Conservation (phyloP, 495 filamentous ascomycete species). For the Penicillium cinerascens region DNA sequence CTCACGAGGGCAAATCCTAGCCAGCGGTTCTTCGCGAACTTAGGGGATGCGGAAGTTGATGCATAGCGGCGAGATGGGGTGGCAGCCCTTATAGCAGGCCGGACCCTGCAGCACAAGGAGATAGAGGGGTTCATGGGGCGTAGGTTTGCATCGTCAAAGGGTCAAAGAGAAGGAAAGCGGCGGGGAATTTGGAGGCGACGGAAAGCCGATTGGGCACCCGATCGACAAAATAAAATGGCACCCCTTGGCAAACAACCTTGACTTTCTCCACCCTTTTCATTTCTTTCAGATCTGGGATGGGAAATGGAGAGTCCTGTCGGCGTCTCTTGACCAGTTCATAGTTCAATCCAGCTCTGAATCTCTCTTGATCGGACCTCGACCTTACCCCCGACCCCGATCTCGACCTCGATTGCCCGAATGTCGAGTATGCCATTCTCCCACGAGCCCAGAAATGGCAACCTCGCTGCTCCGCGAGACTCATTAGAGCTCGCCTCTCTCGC, state of each 20-base stretch:
- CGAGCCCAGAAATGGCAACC: constrained; percentile 27
- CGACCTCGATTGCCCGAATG: constrained; percentile 21
- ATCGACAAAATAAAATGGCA: constrained; percentile 17
- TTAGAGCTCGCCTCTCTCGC: constrained; percentile 95
- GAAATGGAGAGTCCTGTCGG: constrained; percentile 20
- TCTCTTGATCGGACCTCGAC: background rate
- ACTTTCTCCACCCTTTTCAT: constrained; percentile 1
- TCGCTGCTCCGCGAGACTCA: constrained; percentile 68
- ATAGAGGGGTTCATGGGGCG: constrained; percentile 30
- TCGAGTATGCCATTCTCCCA: constrained; percentile 32
- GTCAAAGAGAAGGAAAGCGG: constrained; percentile 7
- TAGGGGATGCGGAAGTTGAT: constrained; percentile 21
- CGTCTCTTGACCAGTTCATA: constrained; percentile 10
- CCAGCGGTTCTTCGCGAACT: constrained; percentile 33
- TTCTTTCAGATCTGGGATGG: constrained; percentile 2
- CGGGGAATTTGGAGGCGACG: constrained; percentile 18
- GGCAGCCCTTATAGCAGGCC: constrained; percentile 5
- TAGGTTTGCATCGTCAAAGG: background rate
- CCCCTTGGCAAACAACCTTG: constrained; percentile 11
- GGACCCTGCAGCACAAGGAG: constrained; percentile 13
- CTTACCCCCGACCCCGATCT: background rate
- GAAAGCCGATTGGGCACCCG: constrained; percentile 31
- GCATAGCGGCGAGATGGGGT: constrained; percentile 19
- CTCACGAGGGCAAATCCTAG: constrained; percentile 34
- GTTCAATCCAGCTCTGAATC: constrained; percentile 1